Percentiles rank a stretch among this genome's conserved stretches.
Conservation (phyloP, 305 asterid species). For the Stenogyne calaminthoides region DNA sequence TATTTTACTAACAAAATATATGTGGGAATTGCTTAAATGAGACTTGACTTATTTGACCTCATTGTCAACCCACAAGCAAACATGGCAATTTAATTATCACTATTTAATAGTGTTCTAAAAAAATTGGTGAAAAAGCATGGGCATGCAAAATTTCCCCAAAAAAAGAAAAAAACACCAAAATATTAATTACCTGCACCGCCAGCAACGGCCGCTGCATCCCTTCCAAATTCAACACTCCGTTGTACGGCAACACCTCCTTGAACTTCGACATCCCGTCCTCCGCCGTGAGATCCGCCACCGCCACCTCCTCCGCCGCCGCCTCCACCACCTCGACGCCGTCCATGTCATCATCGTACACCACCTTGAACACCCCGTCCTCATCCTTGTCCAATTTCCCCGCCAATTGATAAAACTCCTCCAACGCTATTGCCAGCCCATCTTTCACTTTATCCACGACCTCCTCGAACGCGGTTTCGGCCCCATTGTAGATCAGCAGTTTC, state of each 20-base stretch:
- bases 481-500: constrained; percentile 68
- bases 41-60: not conserved
- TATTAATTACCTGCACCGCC: constrained; percentile 63
- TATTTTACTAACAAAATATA: too few species aligned
- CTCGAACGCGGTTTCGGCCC: constrained; percentile 40
- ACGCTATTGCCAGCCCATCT: constrained; percentile 61
- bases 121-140: constrained; percentile 16
- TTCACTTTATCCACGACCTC: constrained; percentile 50
- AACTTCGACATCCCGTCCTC: constrained; percentile 69
- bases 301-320: constrained; percentile 63
- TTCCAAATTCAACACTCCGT: constrained; percentile 70
- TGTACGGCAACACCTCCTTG: constrained; percentile 75
- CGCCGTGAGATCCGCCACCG: constrained; percentile 69
- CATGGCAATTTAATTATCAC: too few species aligned
- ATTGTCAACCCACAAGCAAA: not conserved
- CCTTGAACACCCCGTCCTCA: constrained; percentile 85
- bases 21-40: too few species aligned
- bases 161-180: not conserved
- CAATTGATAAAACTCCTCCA: constrained; percentile 90
- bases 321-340: constrained; percentile 69
- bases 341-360: constrained; percentile 78
- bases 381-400: constrained; percentile 86
- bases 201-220: constrained; percentile 82
- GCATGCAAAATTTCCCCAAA: constrained; percentile 31
- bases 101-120: too few species aligned